Evolutionary conservation across 2,329 filamentous ascomycete genomes (phyloP).

Genomic region (Blastomyces gilchristii): DNA sequence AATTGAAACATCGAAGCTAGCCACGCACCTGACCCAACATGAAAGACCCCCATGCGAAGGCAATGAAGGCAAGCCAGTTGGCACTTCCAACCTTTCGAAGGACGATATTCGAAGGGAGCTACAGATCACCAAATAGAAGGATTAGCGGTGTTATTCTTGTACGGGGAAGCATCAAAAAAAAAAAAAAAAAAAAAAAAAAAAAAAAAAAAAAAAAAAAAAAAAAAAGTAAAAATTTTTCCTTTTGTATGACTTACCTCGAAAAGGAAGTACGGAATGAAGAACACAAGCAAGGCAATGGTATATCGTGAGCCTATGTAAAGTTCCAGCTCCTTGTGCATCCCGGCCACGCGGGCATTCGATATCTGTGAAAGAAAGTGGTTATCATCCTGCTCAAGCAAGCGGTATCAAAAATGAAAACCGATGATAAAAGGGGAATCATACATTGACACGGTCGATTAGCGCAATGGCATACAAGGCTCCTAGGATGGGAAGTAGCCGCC

Average conservation of each 20-base stretch:
- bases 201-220: too few relatives aligned
- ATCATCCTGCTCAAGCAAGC: neutral
- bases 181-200: neutral
- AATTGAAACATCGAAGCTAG: constrained; percentile 12
- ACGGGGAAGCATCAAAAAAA: neutral
- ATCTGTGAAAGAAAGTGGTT: constrained; percentile 8
- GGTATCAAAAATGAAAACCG: neutral
- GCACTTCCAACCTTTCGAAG: constrained; percentile 52
- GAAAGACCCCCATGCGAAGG: constrained; percentile 18
- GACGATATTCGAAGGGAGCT: constrained; percentile 55
- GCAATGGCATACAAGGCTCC: constrained; percentile 63
- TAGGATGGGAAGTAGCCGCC: constrained; percentile 50
- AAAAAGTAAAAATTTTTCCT: neutral
- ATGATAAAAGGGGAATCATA: constrained; percentile 25
- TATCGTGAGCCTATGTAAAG: constrained; percentile 23
- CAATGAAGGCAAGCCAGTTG: constrained; percentile 22
- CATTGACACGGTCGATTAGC: constrained; percentile 69
- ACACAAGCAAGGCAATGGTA: constrained; percentile 57
- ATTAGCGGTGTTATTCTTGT: neutral
- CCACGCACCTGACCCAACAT: constrained; percentile 15
- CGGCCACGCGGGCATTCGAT: constrained; percentile 60
- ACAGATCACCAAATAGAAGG: neutral
- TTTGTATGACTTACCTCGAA: constrained; percentile 43
- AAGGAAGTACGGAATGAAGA: constrained; percentile 62
- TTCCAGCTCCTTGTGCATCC: constrained; percentile 23